Percentiles rank a stretch among this genome's conserved stretches.
Evolutionary conservation across 2,329 filamentous ascomycete genomes (phyloP).

Genomic region (Calonectria pteridis): DNA sequence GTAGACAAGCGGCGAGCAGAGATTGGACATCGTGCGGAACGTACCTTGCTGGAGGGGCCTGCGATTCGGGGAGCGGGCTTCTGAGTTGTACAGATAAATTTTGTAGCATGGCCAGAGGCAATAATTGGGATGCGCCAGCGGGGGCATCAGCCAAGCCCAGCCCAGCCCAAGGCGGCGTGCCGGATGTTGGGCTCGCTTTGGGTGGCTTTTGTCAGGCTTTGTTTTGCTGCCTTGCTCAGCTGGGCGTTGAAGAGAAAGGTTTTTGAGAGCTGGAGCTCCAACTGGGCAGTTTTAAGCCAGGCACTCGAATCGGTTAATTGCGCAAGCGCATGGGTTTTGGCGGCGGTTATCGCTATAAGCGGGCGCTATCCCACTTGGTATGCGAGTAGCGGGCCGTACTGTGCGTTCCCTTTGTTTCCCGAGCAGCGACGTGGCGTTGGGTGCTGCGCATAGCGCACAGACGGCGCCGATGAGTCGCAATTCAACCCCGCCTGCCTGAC

Average conservation of each 20-base stretch:
- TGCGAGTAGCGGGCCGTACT: constrained; percentile 44
- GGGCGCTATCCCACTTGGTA: constrained; percentile 43
- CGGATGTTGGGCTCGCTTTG: constrained; percentile 10
- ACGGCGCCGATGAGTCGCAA: not conserved
- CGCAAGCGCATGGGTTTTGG: constrained; percentile 13
- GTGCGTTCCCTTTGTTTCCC: constrained; percentile 32
- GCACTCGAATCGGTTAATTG: not conserved
- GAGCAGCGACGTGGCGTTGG: constrained; percentile 20
- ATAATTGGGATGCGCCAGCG: not conserved
- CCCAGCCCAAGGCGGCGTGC: constrained; percentile 10
- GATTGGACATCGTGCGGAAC: constrained; percentile 20
- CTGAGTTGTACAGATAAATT: not conserved
- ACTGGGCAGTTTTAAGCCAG: constrained; percentile 32
- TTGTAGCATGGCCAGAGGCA: not conserved
- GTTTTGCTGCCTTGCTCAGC: constrained; percentile 7
- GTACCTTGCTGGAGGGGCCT: constrained; percentile 36
- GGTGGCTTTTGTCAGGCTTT: not conserved
- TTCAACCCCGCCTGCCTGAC: constrained; percentile 16
- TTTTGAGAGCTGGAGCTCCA: constrained; percentile 19
- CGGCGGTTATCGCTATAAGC: constrained; percentile 42
- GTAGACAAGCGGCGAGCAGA: constrained; percentile 30
- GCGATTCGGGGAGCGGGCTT: not conserved
- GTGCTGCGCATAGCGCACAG: not conserved
- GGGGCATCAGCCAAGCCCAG: not conserved
- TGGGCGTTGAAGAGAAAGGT: constrained; percentile 14